These are phyloP conservation scores for Phytophthora vignae DNA, from an alignment of 352 stramenopile genomes.

Conservation along the genomic window DNA sequence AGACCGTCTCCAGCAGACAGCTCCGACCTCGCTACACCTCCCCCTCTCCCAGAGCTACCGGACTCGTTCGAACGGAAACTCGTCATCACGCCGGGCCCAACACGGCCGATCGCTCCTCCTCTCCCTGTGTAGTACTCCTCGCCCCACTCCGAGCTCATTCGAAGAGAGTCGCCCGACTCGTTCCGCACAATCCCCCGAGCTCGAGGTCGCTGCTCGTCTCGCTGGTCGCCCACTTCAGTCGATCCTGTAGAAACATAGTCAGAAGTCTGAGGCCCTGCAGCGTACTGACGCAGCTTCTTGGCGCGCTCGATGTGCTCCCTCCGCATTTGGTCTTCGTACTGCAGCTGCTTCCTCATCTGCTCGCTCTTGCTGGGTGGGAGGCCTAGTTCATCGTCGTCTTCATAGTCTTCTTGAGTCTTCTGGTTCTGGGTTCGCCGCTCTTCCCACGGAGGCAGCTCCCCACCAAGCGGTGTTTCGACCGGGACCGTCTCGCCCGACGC, in stretches of 20 bases:
- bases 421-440: slow-evolving; percentile 11
- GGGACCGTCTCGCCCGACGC: slow-evolving; percentile 33
- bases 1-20: slow-evolving; percentile 31
- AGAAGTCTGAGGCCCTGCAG: neutral
- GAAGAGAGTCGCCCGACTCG: slow-evolving; percentile 48
- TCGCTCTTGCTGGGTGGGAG: slow-evolving; percentile 43
- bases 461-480: slow-evolving; percentile 19
- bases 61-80: slow-evolving; percentile 36
- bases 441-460: slow-evolving; percentile 30
- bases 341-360: slow-evolving; percentile 36
- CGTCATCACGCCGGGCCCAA: slow-evolving; percentile 9
- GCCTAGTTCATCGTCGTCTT: slow-evolving; percentile 43
- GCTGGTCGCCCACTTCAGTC: slow-evolving; percentile 11
- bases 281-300: slow-evolving; percentile 36
- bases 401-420: slow-evolving; percentile 18
- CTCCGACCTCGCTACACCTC: slow-evolving; percentile 23
- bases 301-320: slow-evolving; percentile 32
- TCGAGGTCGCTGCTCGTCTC: slow-evolving; percentile 23
- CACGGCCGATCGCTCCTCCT: neutral
- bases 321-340: slow-evolving; percentile 32
- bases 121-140: slow-evolving; percentile 31
- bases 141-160: slow-evolving; percentile 53
- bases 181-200: slow-evolving; percentile 27
- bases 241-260: slow-evolving; percentile 2
- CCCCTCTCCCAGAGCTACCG: slow-evolving; percentile 9